A percentile compares a stretch with the other conserved stretches of the same genome.
Conservation (phyloP, 768 basidiomycete genomes). For the Hygrophoropsis aurantiaca region DNA sequence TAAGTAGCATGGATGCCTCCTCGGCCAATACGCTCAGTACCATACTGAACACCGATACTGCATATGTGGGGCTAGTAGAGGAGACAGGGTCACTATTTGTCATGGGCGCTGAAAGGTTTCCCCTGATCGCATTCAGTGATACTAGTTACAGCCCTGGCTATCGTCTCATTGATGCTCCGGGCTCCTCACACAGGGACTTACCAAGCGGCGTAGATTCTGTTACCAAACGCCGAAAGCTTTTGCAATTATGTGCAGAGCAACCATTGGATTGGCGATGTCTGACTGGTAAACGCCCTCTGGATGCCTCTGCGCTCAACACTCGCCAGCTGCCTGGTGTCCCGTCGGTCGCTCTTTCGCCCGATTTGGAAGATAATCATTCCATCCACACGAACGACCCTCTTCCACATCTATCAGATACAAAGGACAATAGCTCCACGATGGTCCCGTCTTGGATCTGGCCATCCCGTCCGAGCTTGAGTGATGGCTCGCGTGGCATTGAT, state of each 20-base stretch:
- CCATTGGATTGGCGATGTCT: constrained; percentile 56
- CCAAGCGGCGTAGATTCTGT: constrained; percentile 45
- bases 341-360: constrained; percentile 30
- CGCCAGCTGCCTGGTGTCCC: constrained; percentile 63
- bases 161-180: constrained; percentile 35
- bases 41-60: constrained; percentile 50
- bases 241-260: constrained; percentile 38
- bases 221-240: constrained; percentile 43
- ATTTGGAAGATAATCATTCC: constrained; percentile 10
- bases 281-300: constrained; percentile 58
- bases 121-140: constrained; percentile 74
- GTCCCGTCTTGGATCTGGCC: constrained; percentile 14
- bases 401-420: constrained; percentile 15
- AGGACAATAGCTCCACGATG: constrained; percentile 10
- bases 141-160: constrained; percentile 34
- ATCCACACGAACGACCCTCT: constrained; percentile 15
- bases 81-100: constrained; percentile 78
- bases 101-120: constrained; percentile 80
- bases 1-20: constrained; percentile 46
- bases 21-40: constrained; percentile 35
- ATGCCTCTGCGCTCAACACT: constrained; percentile 46
- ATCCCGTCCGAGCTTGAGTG: constrained; percentile 5
- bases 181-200: constrained; percentile 27
- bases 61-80: constrained; percentile 80
- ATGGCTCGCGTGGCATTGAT: constrained; percentile 7